Evolutionary conservation across 2,329 filamentous ascomycete species (phyloP).

Genomic region (Aspergillus ochraceus): DNA sequence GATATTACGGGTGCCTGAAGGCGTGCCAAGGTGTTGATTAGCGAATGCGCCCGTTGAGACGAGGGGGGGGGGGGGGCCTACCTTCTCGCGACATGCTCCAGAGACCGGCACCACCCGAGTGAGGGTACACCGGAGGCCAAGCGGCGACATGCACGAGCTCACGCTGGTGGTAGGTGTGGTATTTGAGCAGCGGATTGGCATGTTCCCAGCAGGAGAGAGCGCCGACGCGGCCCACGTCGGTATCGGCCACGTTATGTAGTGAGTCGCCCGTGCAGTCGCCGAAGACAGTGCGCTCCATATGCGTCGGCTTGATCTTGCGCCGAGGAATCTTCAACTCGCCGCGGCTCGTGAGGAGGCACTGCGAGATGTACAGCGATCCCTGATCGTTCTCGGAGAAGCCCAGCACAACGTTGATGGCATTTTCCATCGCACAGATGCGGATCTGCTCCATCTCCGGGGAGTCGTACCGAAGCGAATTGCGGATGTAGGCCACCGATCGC

Average conservation of each 20-base stretch:
- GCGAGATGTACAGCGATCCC: slow-evolving; percentile 48
- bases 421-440: slow-evolving; percentile 31
- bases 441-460: slow-evolving; percentile 42
- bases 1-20: slow-evolving; percentile 30
- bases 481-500: slow-evolving; percentile 32
- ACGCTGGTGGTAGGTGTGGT: slow-evolving; percentile 45
- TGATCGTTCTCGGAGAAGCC: slow-evolving; percentile 46
- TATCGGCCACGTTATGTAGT: slow-evolving; percentile 43
- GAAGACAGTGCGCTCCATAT: slow-evolving; percentile 54
- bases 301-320: slow-evolving; percentile 55
- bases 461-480: slow-evolving; percentile 30
- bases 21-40: not conserved
- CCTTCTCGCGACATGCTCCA: slow-evolving; percentile 36
- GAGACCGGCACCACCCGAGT: slow-evolving; percentile 18
- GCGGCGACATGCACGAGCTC: slow-evolving; percentile 51
- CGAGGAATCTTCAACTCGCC: slow-evolving; percentile 44
- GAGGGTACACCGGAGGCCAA: slow-evolving; percentile 44
- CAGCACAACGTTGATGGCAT: slow-evolving; percentile 45
- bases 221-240: slow-evolving; percentile 43
- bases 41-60: no score
- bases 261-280: slow-evolving; percentile 46
- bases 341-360: slow-evolving; percentile 45
- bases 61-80: not conserved
- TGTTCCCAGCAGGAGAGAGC: slow-evolving; percentile 55
- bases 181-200: slow-evolving; percentile 52